Evolutionary conservation across 352 stramenopile genomes (phyloP).

Genomic region (Globisporangium polare): DNA sequence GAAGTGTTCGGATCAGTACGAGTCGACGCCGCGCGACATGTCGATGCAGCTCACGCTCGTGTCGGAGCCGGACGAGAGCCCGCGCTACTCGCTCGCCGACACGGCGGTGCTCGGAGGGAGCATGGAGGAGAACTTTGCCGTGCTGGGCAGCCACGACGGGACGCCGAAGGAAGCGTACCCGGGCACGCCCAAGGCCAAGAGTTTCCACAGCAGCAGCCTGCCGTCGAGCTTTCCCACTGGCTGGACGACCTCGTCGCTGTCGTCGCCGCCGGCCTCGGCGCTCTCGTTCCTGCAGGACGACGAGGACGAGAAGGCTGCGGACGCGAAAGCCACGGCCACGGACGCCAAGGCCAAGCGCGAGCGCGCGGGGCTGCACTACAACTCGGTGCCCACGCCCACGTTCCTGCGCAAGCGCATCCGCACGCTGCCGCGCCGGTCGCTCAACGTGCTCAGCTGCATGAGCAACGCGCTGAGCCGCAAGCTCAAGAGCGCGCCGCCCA

Average conservation of each 20-base stretch:
- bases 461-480: conserved; percentile 4
- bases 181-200: conserved; percentile 9
- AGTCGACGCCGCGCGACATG: neutral
- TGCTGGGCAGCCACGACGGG: conserved; percentile 5
- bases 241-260: conserved; percentile 2
- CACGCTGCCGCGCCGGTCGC: conserved; percentile 7
- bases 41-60: conserved; percentile 5
- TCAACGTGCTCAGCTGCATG: conserved; percentile 4
- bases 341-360: neutral
- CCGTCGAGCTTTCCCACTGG: neutral
- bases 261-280: neutral
- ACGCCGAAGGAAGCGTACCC: conserved; percentile 14
- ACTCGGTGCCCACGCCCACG: conserved; percentile 8
- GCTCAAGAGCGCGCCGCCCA: conserved; percentile 1
- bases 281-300: conserved; percentile 7
- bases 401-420: conserved; percentile 5
- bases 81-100: conserved; percentile 1
- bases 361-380: neutral
- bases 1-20: neutral
- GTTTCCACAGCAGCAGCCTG: conserved; percentile 9
- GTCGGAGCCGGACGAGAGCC: neutral
- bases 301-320: conserved; percentile 2
- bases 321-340: neutral
- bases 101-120: neutral
- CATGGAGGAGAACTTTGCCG: neutral